phyloP scores from a whole-genome alignment of 441 rosid species.

The Gossypium aridum region DNA sequence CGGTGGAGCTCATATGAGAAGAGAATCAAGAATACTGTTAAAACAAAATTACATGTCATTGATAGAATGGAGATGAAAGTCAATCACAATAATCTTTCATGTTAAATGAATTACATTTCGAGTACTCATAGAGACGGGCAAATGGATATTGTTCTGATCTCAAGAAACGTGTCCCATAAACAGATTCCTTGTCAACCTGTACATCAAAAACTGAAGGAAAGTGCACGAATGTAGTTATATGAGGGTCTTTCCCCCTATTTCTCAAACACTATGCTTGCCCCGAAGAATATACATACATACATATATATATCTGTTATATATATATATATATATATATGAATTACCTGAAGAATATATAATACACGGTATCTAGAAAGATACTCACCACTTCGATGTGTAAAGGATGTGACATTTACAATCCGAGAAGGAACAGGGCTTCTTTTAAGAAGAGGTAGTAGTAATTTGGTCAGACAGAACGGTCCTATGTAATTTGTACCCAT shows the following conservation, averaged over 20 bases:
- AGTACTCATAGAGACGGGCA: slow-evolving; percentile 59
- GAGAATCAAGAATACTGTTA: slow-evolving; percentile 64
- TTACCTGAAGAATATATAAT: not conserved
- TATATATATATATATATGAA: too few relatives aligned
- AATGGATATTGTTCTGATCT: slow-evolving; percentile 51
- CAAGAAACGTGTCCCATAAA: slow-evolving; percentile 47
- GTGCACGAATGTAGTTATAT: slow-evolving; percentile 12
- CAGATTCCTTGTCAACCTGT: slow-evolving; percentile 49
- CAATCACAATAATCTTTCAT: not conserved
- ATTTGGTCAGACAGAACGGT: slow-evolving; percentile 58
- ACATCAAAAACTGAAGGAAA: slow-evolving; percentile 34
- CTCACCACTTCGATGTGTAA: slow-evolving; percentile 76
- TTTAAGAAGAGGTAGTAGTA: slow-evolving; percentile 73
- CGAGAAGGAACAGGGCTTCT: slow-evolving; percentile 72
- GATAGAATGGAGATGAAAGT: slow-evolving; percentile 16
- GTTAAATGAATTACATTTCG: slow-evolving; percentile 57
- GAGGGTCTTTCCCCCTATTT: not conserved
- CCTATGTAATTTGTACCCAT: slow-evolving; percentile 80
- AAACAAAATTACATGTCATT: slow-evolving; percentile 16
- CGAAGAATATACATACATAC: too few relatives aligned
- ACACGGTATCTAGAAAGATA: not conserved
- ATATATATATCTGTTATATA: too few relatives aligned
- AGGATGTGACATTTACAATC: slow-evolving; percentile 87
- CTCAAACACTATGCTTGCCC: not conserved
- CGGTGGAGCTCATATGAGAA: slow-evolving; percentile 77